Percentiles rank a stretch among this genome's conserved stretches.
Conservation (phyloP, 495 filamentous ascomycete species). For the Neurospora tetraspora region DNA sequence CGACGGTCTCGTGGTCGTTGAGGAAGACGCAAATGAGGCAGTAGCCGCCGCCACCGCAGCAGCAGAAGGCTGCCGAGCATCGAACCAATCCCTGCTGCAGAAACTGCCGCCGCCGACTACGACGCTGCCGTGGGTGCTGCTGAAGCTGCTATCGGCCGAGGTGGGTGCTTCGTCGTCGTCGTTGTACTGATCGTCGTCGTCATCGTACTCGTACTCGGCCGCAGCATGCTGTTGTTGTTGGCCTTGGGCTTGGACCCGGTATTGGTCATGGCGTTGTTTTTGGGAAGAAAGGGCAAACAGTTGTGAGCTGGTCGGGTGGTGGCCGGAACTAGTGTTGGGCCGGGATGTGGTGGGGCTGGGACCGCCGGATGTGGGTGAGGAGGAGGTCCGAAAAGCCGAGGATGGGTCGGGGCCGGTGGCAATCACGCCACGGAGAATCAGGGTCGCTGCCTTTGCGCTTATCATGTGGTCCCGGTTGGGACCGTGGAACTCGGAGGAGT, state of each 20-base stretch:
- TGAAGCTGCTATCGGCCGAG: not conserved
- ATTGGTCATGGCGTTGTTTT: not conserved
- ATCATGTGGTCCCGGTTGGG: constrained; percentile 8
- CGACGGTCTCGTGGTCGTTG: not conserved
- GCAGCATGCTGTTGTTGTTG: not conserved
- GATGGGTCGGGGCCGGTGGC: constrained; percentile 1
- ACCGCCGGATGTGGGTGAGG: constrained; percentile 3
- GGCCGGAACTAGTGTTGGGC: constrained; percentile 9
- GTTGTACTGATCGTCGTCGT: not conserved
- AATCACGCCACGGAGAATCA: constrained; percentile 11
- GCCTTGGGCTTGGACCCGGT: not conserved
- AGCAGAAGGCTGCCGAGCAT: not conserved
- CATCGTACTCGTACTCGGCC: not conserved
- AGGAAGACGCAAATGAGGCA: not conserved
- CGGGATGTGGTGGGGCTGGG: constrained; percentile 19
- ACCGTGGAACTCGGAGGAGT: not conserved
- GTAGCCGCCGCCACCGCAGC: not conserved
- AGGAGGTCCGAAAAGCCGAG: constrained; percentile 15
- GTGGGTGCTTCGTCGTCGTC: not conserved
- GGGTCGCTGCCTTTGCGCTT: constrained; percentile 10
- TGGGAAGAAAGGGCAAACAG: not conserved
- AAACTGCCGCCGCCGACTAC: not conserved
- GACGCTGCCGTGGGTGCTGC: not conserved
- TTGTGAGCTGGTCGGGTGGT: not conserved
- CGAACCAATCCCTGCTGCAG: not conserved